Conservation (phyloP, 2,329 filamentous ascomycete species). For the Penicillium sp. region DNA sequence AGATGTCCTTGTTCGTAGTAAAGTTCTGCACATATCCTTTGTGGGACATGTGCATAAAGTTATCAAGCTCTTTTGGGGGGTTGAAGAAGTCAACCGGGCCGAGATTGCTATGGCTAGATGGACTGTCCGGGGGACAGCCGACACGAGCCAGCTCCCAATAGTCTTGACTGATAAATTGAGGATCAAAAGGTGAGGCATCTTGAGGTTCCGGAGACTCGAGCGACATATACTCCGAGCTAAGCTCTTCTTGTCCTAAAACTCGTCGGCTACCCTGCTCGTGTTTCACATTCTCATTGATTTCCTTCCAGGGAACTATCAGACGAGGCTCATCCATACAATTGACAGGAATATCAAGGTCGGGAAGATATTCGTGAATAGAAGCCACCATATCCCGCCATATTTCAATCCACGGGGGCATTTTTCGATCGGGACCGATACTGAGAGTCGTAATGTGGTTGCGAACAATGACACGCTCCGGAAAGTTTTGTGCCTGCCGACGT, state of each 20-base stretch:
- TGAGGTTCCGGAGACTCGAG: constrained; percentile 42
- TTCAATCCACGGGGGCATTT: constrained; percentile 48
- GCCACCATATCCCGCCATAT: constrained; percentile 51
- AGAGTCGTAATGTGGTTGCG: constrained; percentile 40
- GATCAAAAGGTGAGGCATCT: constrained; percentile 35
- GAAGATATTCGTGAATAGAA: constrained; percentile 59
- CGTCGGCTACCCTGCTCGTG: constrained; percentile 52
- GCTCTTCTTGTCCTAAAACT: constrained; percentile 48
- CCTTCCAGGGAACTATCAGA: constrained; percentile 63
- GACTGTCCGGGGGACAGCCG: constrained; percentile 62
- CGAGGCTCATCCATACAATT: constrained; percentile 68
- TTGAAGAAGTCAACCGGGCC: constrained; percentile 46
- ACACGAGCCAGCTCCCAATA: constrained; percentile 65
- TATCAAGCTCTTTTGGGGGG: too few relatives aligned
- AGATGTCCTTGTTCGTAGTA: constrained; percentile 64
- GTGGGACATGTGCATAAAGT: too few relatives aligned
- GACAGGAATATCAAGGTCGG: constrained; percentile 70
- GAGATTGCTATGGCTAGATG: constrained; percentile 57
- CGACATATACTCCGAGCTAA: constrained; percentile 49
- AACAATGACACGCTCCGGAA: constrained; percentile 35
- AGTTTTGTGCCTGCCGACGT: constrained; percentile 35
- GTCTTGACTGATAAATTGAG: constrained; percentile 54
- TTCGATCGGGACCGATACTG: constrained; percentile 41
- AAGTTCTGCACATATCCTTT: constrained; percentile 67
- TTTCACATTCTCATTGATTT: constrained; percentile 56